Conservation (phyloP, 768 basidiomycete genomes). For the Mycena galericulata region DNA sequence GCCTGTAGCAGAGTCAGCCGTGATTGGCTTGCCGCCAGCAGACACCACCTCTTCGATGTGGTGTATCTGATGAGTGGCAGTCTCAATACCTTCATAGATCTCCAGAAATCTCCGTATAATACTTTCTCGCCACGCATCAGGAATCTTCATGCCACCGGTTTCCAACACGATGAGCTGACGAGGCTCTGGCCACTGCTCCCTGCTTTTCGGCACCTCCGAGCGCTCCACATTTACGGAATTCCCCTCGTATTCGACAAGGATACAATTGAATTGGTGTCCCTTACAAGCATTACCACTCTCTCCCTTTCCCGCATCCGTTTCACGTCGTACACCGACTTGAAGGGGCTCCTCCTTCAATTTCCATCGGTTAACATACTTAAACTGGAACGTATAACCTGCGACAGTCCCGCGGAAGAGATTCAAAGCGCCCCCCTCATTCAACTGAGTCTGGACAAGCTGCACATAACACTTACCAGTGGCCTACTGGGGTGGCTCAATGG, state of each 20-base stretch:
- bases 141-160: neutral
- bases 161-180: neutral
- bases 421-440: too few species aligned
- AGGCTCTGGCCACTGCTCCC: conserved; percentile 12
- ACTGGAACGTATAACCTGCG: neutral
- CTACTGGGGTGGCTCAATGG: conserved; percentile 13
- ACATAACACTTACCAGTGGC: neutral
- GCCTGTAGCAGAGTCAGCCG: conserved; percentile 17
- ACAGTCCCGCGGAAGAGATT: neutral
- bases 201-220: neutral
- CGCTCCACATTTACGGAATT: neutral
- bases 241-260: neutral
- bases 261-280: neutral
- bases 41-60: conserved; percentile 15
- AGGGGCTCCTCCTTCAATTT: neutral
- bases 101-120: neutral
- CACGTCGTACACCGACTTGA: neutral
- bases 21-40: conserved; percentile 16
- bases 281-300: neutral
- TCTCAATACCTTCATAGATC: neutral
- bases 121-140: conserved; percentile 1
- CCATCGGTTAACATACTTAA: neutral
- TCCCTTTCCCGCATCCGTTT: neutral
- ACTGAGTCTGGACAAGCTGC: neutral
- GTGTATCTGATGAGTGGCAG: neutral